Conservation (phyloP, 2,329 filamentous ascomycete species). For the Hymenoscyphus salicellus region DNA sequence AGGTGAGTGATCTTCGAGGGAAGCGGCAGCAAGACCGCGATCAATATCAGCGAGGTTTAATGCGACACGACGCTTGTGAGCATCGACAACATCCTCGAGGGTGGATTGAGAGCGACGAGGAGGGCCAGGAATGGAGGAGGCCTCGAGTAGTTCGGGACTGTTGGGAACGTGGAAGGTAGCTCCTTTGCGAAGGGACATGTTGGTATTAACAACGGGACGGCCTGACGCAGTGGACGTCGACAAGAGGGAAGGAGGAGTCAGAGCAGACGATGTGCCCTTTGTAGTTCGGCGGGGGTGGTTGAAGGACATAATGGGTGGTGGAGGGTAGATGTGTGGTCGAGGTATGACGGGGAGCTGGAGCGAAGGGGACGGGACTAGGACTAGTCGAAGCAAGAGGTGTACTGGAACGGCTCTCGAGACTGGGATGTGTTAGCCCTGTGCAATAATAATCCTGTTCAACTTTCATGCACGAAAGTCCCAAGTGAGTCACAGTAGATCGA, state of each 20-base stretch:
- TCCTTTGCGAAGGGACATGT: constrained; percentile 64
- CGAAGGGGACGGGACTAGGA: neutral
- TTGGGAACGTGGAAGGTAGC: constrained; percentile 57
- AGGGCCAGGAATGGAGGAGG: constrained; percentile 44
- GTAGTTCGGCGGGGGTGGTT: constrained; percentile 36
- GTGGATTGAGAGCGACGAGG: constrained; percentile 65
- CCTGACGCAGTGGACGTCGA: constrained; percentile 36
- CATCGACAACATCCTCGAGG: constrained; percentile 69
- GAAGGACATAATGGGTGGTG: constrained; percentile 36
- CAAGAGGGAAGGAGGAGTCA: constrained; percentile 42
- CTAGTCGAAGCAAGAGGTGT: neutral
- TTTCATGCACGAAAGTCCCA: constrained; percentile 9
- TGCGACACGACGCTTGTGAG: constrained; percentile 65
- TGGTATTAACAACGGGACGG: constrained; percentile 51
- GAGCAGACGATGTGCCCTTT: constrained; percentile 40
- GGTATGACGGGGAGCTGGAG: neutral
- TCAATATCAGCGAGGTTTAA: constrained; percentile 65
- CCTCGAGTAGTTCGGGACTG: constrained; percentile 39
- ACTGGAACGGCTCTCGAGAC: neutral
- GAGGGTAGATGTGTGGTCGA: constrained; percentile 10
- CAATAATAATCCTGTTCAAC: constrained; percentile 28
- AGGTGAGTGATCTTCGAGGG: constrained; percentile 41
- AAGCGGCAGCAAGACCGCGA: constrained; percentile 54
- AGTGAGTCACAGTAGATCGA: constrained; percentile 32
- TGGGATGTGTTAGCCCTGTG: constrained; percentile 2